Conservation (phyloP, 2,329 filamentous ascomycete genomes). For the Pseudomassariella vexata region DNA sequence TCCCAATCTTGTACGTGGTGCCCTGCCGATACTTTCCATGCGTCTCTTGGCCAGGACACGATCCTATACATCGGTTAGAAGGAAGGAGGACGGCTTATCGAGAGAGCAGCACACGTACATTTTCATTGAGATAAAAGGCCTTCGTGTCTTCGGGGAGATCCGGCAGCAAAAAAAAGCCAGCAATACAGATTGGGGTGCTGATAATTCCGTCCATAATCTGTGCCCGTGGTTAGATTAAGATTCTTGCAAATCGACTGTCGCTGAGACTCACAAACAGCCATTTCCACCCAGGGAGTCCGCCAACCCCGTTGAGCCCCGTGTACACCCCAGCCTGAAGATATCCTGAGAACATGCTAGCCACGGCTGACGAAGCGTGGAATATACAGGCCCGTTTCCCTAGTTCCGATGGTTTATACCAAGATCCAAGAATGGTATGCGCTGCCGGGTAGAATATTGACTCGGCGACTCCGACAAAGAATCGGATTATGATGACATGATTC, state of each 20-base stretch:
- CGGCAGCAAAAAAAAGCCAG: constrained; percentile 38
- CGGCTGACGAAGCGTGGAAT: constrained; percentile 42
- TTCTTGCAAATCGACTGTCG: too few relatives aligned
- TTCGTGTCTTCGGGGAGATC: constrained; percentile 16
- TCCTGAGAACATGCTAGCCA: constrained; percentile 52
- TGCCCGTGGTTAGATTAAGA: too few relatives aligned
- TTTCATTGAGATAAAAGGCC: constrained; percentile 15
- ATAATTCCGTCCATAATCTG: too few relatives aligned
- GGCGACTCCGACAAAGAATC: constrained; percentile 37
- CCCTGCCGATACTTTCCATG: constrained; percentile 14
- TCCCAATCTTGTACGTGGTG: constrained; percentile 13
- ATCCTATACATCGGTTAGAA: too few relatives aligned
- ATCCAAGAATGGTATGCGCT: constrained; percentile 37
- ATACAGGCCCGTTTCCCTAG: constrained; percentile 46
- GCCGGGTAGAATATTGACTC: constrained; percentile 33
- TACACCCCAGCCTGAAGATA: constrained; percentile 51
- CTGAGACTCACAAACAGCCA: constrained; percentile 39
- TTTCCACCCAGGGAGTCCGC: constrained; percentile 45
- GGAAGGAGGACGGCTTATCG: too few relatives aligned
- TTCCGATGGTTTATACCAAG: constrained; percentile 36
- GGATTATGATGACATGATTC: constrained; percentile 32
- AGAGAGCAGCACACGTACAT: constrained; percentile 8
- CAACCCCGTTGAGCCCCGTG: constrained; percentile 41
- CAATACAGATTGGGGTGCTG: constrained; percentile 47
- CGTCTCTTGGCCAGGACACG: constrained; percentile 13